These are phyloP conservation scores for Linnemannia exigua DNA, from an alignment of 192 early-diverging fungal species.

Conservation along the genomic window DNA sequence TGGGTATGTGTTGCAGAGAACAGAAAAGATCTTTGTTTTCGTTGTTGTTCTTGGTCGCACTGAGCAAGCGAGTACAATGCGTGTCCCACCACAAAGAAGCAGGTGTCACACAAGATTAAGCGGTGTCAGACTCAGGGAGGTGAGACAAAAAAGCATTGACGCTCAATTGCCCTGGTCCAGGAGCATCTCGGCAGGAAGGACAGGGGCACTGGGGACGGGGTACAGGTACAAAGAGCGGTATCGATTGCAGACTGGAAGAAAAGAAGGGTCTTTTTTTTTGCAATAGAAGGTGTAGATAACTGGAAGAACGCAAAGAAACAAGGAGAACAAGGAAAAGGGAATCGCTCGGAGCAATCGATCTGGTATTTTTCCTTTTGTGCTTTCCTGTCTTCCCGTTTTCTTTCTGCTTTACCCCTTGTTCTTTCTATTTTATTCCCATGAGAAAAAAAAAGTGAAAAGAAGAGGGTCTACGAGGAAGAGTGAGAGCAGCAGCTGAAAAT, in stretches of 20 bases:
- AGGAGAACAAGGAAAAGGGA: background rate
- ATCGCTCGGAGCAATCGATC: background rate
- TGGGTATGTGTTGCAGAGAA: background rate
- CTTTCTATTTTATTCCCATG: background rate
- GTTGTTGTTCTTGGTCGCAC: background rate
- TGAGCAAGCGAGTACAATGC: background rate
- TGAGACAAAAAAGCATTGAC: slow-evolving; percentile 11
- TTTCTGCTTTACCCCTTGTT: background rate
- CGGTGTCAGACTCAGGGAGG: background rate
- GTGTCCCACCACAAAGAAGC: background rate
- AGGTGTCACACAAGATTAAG: slow-evolving; percentile 12
- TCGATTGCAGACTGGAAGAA: background rate
- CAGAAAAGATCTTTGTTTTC: background rate
- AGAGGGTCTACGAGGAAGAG: background rate
- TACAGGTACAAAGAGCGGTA: background rate
- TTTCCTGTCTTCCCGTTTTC: background rate
- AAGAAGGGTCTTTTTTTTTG: background rate
- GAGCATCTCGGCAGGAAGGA: background rate
- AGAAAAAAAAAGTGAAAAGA: background rate
- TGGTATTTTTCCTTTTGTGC: background rate
- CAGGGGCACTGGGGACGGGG: background rate
- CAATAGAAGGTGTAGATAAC: background rate
- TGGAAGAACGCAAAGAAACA: background rate
- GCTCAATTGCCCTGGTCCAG: background rate
- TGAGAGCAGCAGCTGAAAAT: background rate